phyloP scores from a whole-genome alignment of 306 rosid genomes.

The Casuarina glauca region DNA sequence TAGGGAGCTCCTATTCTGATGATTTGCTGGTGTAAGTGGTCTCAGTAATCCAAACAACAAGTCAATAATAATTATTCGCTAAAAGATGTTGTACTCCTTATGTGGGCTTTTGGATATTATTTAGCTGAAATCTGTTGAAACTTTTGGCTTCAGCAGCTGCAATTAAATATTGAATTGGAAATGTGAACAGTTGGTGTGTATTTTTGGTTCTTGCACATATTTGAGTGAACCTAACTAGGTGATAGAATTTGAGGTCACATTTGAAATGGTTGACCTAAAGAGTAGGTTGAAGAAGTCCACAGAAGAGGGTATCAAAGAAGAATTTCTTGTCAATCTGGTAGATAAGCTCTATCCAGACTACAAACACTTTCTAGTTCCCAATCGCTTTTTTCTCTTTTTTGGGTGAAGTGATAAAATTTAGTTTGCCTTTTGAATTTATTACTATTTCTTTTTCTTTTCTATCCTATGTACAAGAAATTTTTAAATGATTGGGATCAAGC shows the following conservation, averaged over 20 bases:
- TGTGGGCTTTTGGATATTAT: conserved; percentile 10
- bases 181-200: not conserved
- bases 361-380: not conserved
- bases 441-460: conserved; percentile 2
- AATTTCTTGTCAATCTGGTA: not conserved
- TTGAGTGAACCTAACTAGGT: not conserved
- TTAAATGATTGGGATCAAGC: conserved; percentile 26
- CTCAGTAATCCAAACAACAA: conserved; percentile 18
- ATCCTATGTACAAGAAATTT: conserved; percentile 29
- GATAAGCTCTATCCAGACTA: not conserved
- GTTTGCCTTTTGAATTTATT: conserved; percentile 18
- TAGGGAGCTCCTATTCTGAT: not conserved
- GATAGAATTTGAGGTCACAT: not conserved
- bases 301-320: not conserved
- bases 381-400: not conserved
- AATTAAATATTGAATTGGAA: not conserved
- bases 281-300: not conserved
- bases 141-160: conserved; percentile 23
- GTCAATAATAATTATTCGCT: conserved; percentile 5
- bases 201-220: not conserved
- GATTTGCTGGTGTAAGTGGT: conserved; percentile 28
- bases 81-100: conserved; percentile 6
- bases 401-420: not conserved
- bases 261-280: not conserved
- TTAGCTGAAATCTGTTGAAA: conserved; percentile 18